Evolutionary conservation across 345 rosid species (phyloP), one percentile per base, ranked within the genome.

Genomic region (Pugionium dolabratum): DNA sequence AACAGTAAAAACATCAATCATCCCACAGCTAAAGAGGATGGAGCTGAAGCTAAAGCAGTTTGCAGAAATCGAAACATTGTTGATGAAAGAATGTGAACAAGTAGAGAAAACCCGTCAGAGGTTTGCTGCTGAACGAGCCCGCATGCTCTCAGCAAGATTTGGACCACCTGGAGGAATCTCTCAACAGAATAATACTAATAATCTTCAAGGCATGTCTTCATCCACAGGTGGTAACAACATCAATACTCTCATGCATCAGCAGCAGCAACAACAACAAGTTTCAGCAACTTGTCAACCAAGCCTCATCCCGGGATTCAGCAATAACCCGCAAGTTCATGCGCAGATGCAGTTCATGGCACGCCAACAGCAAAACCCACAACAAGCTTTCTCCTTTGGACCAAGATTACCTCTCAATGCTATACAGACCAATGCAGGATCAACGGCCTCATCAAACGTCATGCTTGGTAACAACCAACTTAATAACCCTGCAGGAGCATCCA

Each of bases 1-100:
- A 53, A 36, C 33, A 35, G 54, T 33, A 49, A 48, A 56, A 54
- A n/a, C 8, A 1, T n/a, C 5, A 25, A 37, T 56, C 45, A 49
- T 37, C 53, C 35, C 32, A 8, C 82, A 94, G 99, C 61, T 94
- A 83, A 94, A 90, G 83, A 82, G 99, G 66, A 70, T 94, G 87
- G 99, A 94, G 85, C 86, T 94, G 60, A 94, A 94, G 79, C 80
- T 90, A 82, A 94, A 94, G 82, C 99, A 90, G 79, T 94, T 94
- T 78, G 95, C 99, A n/a, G 99, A 94, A 70, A 85, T 94, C 3
- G 99, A 94, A 78, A 84, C 95, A 64, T 58, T 88, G 71, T 78
- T 94, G 64, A 88, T 90, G 96, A 86, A 89, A 79, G 99, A 94
- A 78, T 90, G 95, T 36, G 97, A 94, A 67, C 99, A 94, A 83